Percentiles rank a stretch among this genome's conserved stretches.
Evolutionary conservation across 169 alveolate species (phyloP).

Genomic region (Plasmodium vivax): DNA sequence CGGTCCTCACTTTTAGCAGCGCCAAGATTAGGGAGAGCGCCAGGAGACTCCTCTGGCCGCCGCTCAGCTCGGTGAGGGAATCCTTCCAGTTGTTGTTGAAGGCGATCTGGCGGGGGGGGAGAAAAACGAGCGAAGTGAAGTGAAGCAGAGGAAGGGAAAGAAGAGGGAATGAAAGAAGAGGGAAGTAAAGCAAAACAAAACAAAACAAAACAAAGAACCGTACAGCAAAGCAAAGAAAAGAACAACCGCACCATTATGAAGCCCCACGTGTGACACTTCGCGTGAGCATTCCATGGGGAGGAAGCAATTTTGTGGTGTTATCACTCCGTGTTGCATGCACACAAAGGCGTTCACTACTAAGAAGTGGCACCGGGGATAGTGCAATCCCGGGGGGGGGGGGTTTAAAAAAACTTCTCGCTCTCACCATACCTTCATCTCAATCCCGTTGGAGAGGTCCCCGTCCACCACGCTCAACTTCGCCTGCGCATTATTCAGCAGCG

Average conservation of each 20-base stretch:
- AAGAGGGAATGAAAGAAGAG: not conserved
- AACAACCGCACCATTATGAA: not conserved
- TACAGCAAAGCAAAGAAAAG: not conserved
- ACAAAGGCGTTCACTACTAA: not conserved
- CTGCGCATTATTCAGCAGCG: slow-evolving; percentile 94
- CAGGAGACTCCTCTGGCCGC: slow-evolving; percentile 97
- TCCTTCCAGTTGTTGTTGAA: slow-evolving; percentile 95
- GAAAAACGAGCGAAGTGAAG: no score
- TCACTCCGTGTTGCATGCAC: not conserved
- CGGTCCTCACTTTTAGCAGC: slow-evolving; percentile 96
- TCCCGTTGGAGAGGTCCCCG: slow-evolving; percentile 86
- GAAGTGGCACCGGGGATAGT: not conserved
- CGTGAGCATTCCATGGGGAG: not conserved
- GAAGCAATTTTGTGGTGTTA: not conserved
- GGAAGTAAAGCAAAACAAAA: not conserved
- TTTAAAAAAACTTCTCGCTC: not conserved
- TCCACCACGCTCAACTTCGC: slow-evolving; percentile 93
- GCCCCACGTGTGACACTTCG: not conserved
- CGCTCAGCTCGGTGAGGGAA: slow-evolving; percentile 91
- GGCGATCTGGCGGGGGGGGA: slow-evolving; percentile 89
- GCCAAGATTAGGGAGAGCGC: slow-evolving; percentile 98
- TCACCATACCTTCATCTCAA: slow-evolving; percentile 81
- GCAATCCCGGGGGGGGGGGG: not conserved
- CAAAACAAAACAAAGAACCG: not conserved
- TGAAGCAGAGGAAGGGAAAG: not conserved